A percentile compares a stretch with the other conserved stretches of the same genome.
phyloP scores from a whole-genome alignment of 2,329 filamentous ascomycete genomes.

The Fusarium decemcellulare region DNA sequence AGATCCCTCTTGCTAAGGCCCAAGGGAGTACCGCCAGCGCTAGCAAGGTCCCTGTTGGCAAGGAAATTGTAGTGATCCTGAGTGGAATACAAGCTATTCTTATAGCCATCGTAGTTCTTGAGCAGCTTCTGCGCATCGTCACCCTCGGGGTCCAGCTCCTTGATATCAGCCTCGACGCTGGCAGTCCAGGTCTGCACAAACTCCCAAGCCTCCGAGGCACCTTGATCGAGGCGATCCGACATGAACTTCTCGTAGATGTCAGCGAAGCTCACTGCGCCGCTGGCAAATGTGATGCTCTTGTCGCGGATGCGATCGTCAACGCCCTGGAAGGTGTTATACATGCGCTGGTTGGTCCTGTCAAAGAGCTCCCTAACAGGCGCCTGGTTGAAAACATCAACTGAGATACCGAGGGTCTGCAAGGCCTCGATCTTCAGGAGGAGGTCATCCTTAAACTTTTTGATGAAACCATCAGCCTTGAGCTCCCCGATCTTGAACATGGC shows the following conservation, averaged over 20 bases:
- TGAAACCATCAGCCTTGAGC: not conserved
- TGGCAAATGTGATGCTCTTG: not conserved
- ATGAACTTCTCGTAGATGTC: conserved; percentile 13
- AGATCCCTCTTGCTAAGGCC: conserved; percentile 4
- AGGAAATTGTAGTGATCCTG: conserved; percentile 4
- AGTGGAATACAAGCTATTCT: not conserved
- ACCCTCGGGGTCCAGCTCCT: not conserved
- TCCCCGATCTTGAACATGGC: conserved; percentile 18
- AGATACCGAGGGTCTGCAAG: conserved; percentile 11
- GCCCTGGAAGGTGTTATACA: conserved; percentile 16
- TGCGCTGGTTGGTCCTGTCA: conserved; percentile 16
- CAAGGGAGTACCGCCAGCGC: not conserved
- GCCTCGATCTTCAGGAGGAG: not conserved
- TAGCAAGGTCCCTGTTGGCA: conserved; percentile 12
- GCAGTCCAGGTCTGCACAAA: conserved; percentile 17
- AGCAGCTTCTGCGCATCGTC: not conserved
- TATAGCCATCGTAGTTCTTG: conserved; percentile 1
- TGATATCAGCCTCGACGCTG: not conserved
- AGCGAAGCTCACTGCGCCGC: conserved; percentile 8
- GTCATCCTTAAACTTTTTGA: not conserved
- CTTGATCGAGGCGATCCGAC: not conserved
- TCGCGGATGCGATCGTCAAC: conserved; percentile 4
- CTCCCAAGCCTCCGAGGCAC: conserved; percentile 3
- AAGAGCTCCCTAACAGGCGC: not conserved
- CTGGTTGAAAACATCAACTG: conserved; percentile 14